Conservation (phyloP, 495 filamentous ascomycete genomes). For the Penicillium psychrofluorescens region DNA sequence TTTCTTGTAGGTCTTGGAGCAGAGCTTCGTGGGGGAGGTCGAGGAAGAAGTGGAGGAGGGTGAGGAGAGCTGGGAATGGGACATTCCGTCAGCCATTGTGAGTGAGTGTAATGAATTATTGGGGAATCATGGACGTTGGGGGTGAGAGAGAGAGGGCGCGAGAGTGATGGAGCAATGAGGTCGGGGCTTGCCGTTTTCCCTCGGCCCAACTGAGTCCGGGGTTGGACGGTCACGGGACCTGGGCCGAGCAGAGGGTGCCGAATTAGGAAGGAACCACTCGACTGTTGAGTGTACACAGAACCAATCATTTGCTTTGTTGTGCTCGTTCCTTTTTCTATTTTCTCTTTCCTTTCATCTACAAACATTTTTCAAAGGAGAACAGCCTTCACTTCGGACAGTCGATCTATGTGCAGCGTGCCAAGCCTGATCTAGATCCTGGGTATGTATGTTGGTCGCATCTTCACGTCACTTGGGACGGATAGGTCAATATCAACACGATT, state of each 20-base stretch:
- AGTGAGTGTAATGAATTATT: conserved; percentile 1
- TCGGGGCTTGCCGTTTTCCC: conserved; percentile 22
- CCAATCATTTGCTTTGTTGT: too few species aligned
- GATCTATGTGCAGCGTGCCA: too few species aligned
- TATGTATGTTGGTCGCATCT: too few species aligned
- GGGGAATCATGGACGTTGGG: background rate
- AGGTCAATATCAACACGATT: too few species aligned
- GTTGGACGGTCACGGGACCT: conserved; percentile 18
- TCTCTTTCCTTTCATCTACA: too few species aligned
- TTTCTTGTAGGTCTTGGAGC: conserved; percentile 64
- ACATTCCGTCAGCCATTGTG: conserved; percentile 32
- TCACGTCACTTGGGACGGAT: too few species aligned
- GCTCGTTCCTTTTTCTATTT: too few species aligned
- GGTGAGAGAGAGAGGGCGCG: background rate
- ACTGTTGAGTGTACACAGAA: too few species aligned
- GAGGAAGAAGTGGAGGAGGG: conserved; percentile 35
- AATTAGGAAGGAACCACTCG: background rate
- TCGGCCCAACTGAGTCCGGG: conserved; percentile 27
- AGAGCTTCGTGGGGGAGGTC: conserved; percentile 56
- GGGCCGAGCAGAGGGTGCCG: conserved; percentile 1
- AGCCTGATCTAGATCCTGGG: too few species aligned
- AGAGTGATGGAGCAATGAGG: conserved; percentile 9
- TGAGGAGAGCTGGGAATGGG: conserved; percentile 38
- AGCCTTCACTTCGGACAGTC: too few species aligned
- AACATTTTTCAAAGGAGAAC: too few species aligned